Conservation (phyloP, 192 early-diverging fungal genomes). For the Podila horticola region DNA sequence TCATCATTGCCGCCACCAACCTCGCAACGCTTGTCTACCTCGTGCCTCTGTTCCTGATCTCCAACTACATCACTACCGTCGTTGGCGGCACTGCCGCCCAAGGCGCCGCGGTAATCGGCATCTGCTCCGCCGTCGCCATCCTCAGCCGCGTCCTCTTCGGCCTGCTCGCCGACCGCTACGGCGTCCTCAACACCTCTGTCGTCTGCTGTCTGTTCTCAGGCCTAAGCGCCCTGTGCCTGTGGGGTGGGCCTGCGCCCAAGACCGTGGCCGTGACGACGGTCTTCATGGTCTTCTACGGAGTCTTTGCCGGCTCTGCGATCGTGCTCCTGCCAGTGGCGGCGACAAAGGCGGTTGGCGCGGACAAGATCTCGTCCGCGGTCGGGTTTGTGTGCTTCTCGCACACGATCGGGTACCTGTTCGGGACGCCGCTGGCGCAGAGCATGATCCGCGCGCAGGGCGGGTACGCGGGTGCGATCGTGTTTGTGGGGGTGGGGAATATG, state of each 20-base stretch:
- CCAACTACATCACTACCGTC: conserved; percentile 13
- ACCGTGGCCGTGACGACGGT: neutral
- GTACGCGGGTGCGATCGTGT: conserved; percentile 12
- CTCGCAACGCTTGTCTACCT: conserved; percentile 22
- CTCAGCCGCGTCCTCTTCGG: conserved; percentile 8
- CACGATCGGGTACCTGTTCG: conserved; percentile 19
- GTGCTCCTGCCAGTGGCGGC: conserved; percentile 29
- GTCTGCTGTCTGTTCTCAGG: conserved; percentile 1
- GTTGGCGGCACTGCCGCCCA: conserved; percentile 12
- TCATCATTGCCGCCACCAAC: conserved; percentile 18
- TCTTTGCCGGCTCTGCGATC: conserved; percentile 17
- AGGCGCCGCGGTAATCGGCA: conserved; percentile 13
- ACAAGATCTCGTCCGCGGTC: conserved; percentile 10
- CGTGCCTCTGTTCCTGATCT: conserved; percentile 10
- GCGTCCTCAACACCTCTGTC: conserved; percentile 13
- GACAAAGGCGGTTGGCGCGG: neutral
- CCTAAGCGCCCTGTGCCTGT: neutral
- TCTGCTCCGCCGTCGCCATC: conserved; percentile 3
- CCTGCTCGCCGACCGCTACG: conserved; percentile 8
- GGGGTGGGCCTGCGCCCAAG: neutral
- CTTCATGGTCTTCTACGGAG: conserved; percentile 22
- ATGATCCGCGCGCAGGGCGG: conserved; percentile 8
- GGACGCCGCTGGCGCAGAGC: conserved; percentile 14
- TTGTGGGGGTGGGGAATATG: conserved; percentile 12
- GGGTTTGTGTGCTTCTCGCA: conserved; percentile 38